Evolutionary conservation across 192 early-diverging fungal species (phyloP).

Genomic region (Podila horticola): DNA sequence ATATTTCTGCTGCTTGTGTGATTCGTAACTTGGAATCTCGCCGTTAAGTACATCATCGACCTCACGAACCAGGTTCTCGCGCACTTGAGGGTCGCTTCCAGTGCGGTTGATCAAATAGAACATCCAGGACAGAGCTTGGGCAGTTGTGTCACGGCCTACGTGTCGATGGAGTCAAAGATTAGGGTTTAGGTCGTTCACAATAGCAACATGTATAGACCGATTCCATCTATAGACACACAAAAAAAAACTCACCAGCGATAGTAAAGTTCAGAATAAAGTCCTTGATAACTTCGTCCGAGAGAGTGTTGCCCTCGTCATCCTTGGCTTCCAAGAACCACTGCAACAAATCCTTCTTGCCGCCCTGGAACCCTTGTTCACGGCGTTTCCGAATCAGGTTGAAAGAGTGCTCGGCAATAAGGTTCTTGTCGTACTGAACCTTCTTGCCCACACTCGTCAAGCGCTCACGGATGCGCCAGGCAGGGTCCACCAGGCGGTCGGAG

Average conservation of each 20-base stretch:
- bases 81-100: slow-evolving; percentile 24
- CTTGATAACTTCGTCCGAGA: slow-evolving; percentile 54
- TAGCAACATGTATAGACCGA: slow-evolving; percentile 19
- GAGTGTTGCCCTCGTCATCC: slow-evolving; percentile 47
- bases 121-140: slow-evolving; percentile 64
- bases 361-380: background rate
- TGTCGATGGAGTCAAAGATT: slow-evolving; percentile 23
- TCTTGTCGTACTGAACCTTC: slow-evolving; percentile 15
- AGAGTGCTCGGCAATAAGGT: slow-evolving; percentile 25
- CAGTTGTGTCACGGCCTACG: slow-evolving; percentile 60
- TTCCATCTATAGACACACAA: background rate
- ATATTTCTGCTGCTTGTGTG: slow-evolving; percentile 23
- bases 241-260: slow-evolving; percentile 24
- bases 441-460: slow-evolving; percentile 10
- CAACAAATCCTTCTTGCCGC: slow-evolving; percentile 46
- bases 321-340: slow-evolving; percentile 54
- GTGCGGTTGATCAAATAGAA: slow-evolving; percentile 48
- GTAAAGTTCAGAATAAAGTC: slow-evolving; percentile 60
- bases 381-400: slow-evolving; percentile 36
- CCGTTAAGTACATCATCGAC: slow-evolving; percentile 8
- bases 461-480: slow-evolving; percentile 46
- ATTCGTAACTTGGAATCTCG: slow-evolving; percentile 12
- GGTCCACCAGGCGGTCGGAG: slow-evolving; percentile 31
- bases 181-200: slow-evolving; percentile 51
- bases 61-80: slow-evolving; percentile 38